phyloP scores from a whole-genome alignment of 1,284 basidiomycete species.

The Wolfiporia cocos region DNA sequence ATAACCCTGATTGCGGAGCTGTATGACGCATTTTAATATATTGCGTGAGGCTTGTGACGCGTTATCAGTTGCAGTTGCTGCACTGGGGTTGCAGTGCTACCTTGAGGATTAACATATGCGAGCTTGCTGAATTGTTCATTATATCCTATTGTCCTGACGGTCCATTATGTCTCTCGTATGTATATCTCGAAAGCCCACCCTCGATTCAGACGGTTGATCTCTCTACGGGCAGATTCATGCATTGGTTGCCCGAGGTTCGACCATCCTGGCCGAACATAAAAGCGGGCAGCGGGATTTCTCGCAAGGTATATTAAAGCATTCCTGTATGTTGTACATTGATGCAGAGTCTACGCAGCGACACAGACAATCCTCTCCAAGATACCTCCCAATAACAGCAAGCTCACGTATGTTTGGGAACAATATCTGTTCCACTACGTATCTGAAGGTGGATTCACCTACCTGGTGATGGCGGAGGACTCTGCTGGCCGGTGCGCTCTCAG shows the following conservation, averaged over 20 bases:
- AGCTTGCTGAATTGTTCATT: no score
- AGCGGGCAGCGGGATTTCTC: constrained; percentile 79
- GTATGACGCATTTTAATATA: no score
- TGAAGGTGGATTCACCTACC: constrained; percentile 79
- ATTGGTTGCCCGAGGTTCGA: constrained; percentile 76
- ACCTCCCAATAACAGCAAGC: constrained; percentile 88
- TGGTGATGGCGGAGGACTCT: constrained; percentile 92
- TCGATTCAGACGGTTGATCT: no score
- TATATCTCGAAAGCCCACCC: no score
- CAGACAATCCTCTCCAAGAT: constrained; percentile 94
- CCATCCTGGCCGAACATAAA: constrained; percentile 81
- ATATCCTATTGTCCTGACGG: no score
- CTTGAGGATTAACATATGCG: no score
- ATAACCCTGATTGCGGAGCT: no score
- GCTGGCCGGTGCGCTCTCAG: constrained; percentile 62
- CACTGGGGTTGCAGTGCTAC: no score
- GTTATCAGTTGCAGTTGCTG: no score
- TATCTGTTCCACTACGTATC: constrained; percentile 96
- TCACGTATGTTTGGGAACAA: constrained; percentile 95
- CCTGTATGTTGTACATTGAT: no score
- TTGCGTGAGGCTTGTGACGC: no score
- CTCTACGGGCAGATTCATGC: constrained; percentile 61
- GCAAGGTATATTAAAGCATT: constrained; percentile 74
- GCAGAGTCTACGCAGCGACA: constrained; percentile 47
- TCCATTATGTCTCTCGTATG: no score